Base-by-base conservation (phyloP, 164 flowering plant genomes). In the Aristolochia californica region DNA sequence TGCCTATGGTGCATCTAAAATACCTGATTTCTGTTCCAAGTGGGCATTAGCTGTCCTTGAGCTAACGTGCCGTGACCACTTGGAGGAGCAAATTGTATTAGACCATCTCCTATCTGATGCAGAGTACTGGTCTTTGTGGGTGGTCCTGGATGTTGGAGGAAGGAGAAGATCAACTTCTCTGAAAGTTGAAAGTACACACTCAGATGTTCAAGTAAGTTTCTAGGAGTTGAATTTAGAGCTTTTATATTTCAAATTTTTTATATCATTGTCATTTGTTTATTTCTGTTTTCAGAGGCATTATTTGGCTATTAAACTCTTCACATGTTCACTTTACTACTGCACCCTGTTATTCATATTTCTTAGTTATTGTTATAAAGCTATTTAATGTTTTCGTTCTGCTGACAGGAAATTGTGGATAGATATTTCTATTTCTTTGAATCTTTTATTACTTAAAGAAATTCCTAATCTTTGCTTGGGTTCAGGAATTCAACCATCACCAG, bases 61-160 rank as follows among this genome's bases (percentile, higher is more conserved):
- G 34, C 64, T 49, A 62, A 66, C 81, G 38, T 74, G 80, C 63
- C 63, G 23, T 34, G 79, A 78, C 66, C 70, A 67, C 49, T 13
- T 48, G 64, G 82, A 82, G 59, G 87, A 94, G 70, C 90, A 87
- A 65, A 56, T 49, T 49, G 50, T 90, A 55, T 66, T 90, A 57
- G 90, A 85, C 61, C 77, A 77, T 57, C 73, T 89, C 62, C 71
- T 87, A 24, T 64, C 70, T 45, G 70, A 73, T 59, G 61, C 57
- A 51, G 75, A 75, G 25, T 24, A 9, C 13, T 84, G 95, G 96
- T 88, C 95, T 52, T 58, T 65, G 60, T 85, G 86, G 88, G 65
- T 78, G 47, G 15, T 45, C 11, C 80, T 78, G 9, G 65, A 71
- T 63, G 55, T 51, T 21, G 62, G 58, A 48, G 18, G 55, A 34